Conservation (phyloP, 441 rosid genomes). For the Theobroma grandiflorum region DNA sequence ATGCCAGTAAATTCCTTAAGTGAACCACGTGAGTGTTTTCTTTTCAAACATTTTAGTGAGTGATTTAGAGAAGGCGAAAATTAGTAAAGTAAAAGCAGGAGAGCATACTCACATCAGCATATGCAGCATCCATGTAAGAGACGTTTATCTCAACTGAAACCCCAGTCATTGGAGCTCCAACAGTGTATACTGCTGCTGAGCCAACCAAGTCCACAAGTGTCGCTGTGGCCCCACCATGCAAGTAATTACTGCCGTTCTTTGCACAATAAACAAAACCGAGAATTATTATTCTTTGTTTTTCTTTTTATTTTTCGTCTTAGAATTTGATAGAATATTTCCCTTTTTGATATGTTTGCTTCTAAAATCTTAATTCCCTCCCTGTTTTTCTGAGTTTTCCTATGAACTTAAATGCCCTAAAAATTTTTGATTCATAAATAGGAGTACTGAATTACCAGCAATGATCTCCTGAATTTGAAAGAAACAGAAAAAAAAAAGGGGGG, state of each 20-base stretch:
- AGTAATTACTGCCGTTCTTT: constrained; percentile 75
- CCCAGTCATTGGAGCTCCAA: constrained; percentile 56
- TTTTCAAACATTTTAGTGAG: not conserved
- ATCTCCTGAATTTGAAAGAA: too few species aligned
- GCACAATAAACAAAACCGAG: not conserved
- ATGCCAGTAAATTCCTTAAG: not conserved
- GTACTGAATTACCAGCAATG: not conserved
- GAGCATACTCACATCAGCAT: constrained; percentile 49
- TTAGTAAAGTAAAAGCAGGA: not conserved
- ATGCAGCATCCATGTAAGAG: constrained; percentile 89
- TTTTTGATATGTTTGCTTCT: not conserved
- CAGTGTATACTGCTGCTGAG: constrained; percentile 70
- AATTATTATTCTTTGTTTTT: not conserved
- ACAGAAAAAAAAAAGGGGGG: too few species aligned
- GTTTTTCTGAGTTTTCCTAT: not conserved
- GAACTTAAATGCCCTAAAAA: not conserved
- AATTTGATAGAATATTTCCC: too few species aligned
- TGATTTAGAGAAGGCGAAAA: not conserved
- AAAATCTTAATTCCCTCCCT: not conserved
- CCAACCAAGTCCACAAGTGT: constrained; percentile 82
- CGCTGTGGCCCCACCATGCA: constrained; percentile 92
- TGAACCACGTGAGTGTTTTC: too few species aligned
- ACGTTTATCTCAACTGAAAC: constrained; percentile 85
- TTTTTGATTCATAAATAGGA: not conserved
- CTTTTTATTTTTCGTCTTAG: too few species aligned